Evolutionary conservation across 306 rosid genomes (phyloP), one percentile per base, ranked within the genome.

Genomic region (Cicer bijugum): DNA sequence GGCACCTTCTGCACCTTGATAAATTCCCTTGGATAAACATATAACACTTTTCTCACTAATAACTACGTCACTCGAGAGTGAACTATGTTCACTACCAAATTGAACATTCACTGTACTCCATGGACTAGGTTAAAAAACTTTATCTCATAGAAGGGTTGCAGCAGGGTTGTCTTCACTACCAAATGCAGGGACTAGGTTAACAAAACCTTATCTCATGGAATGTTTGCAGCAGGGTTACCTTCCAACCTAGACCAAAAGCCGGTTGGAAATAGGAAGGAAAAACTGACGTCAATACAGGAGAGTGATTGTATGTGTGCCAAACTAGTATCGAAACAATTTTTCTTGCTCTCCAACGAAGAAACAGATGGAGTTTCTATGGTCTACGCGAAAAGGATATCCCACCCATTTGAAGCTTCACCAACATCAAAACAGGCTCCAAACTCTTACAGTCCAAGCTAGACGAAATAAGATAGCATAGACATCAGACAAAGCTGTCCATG

Each of bases 1-100:
- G 35, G 35, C 35, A 28, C 35, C 35, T 28, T 28, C 35, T 20
- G 70, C 81, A 77, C 71, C 77, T 77, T 67, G 65, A 52, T 67
- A 67, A 28, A 78, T 71, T 77, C 67, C 48, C 53, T 70, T 65
- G 63, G 71, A 14, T 79, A 78, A 70, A 68, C 75, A 6, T 23
- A 75, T 10, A 50, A 35, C 14, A 44, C 69, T 61, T 66, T 15
- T 11, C 66, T 65, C 61, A 7, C 9, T 71, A 33, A 59, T 59
- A 63, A 62, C 78, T 67, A 76, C 20, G 19, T 58, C 48, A 48
- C 59, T 52, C 57, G 60, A 47, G 51, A 69, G 56, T 53, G 62
- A 58, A 69, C 48, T 8, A 37, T 8, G 5, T 66, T 74, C 72
- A 70, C 61, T 44, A 47, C 58, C 67, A 62, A 39, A 39, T 58